phyloP scores from a whole-genome alignment of 2,329 filamentous ascomycete genomes.

The Pseudogymnoascus destructans region DNA sequence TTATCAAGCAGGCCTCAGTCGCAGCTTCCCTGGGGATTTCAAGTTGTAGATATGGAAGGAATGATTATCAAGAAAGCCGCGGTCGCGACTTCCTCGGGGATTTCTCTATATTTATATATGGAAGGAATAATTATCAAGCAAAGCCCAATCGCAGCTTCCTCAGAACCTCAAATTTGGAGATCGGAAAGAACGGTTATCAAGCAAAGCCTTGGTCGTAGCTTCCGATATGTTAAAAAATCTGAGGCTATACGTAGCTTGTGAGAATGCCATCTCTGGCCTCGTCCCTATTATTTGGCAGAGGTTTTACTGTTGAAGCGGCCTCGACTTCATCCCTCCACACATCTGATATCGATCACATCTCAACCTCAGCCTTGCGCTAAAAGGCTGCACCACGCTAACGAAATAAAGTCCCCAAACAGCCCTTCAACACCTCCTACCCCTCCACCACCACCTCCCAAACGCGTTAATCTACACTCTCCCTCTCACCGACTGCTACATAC shows the following conservation, averaged over 20 bases:
- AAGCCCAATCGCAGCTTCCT: background rate
- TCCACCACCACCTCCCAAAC: background rate
- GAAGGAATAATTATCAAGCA: background rate
- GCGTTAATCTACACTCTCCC: background rate
- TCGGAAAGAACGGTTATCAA: background rate
- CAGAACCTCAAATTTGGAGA: background rate
- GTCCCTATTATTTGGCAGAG: background rate
- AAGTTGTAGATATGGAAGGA: background rate
- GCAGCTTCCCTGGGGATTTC: background rate
- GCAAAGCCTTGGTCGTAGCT: background rate
- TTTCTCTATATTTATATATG: background rate
- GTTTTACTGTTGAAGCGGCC: background rate
- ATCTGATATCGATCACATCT: background rate
- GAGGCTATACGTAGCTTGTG: background rate
- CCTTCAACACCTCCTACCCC: background rate
- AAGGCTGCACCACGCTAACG: constrained; percentile 2
- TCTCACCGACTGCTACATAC: background rate
- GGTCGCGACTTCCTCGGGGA: too few species aligned
- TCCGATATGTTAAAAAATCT: background rate
- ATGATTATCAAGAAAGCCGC: background rate
- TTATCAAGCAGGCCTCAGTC: background rate
- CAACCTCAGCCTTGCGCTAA: constrained; percentile 2
- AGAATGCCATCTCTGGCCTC: background rate
- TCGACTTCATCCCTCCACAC: background rate
- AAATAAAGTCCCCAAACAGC: constrained; percentile 4